Conservation (phyloP, 352 stramenopile species). For the Pythium guiyangense region DNA sequence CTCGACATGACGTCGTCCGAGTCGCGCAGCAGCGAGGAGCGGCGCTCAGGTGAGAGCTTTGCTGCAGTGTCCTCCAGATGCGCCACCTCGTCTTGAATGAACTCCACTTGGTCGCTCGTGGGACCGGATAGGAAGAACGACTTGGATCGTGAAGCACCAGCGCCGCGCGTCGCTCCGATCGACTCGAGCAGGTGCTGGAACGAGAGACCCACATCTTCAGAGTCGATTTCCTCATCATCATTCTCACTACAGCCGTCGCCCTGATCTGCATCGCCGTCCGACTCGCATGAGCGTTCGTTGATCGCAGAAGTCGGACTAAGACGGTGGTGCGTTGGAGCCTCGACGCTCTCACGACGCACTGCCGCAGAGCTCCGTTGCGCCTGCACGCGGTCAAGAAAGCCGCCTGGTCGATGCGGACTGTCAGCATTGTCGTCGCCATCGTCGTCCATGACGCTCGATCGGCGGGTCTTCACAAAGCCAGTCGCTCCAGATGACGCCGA, state of each 20-base stretch:
- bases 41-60: conserved; percentile 5
- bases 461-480: too few relatives aligned
- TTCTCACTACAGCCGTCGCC: conserved; percentile 4
- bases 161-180: conserved; percentile 12
- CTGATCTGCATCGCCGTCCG: conserved; percentile 2
- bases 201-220: conserved; percentile 15
- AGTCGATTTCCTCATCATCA: not conserved
- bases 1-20: not conserved
- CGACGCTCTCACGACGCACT: too few relatives aligned
- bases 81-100: conserved; percentile 13
- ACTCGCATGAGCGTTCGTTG: not conserved
- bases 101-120: conserved; percentile 10
- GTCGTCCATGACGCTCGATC: not conserved
- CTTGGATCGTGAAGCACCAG: conserved; percentile 4
- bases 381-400: not conserved
- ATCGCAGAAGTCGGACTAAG: not conserved
- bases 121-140: conserved; percentile 15
- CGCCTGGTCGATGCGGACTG: not conserved
- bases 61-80: conserved; percentile 2
- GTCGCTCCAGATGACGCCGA: not conserved
- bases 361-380: not conserved
- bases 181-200: conserved; percentile 57
- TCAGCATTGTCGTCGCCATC: not conserved
- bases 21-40: too few relatives aligned
- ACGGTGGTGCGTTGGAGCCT: too few relatives aligned